Conservation (phyloP, 495 filamentous ascomycete species). For the Penicillium maclennaniae region DNA sequence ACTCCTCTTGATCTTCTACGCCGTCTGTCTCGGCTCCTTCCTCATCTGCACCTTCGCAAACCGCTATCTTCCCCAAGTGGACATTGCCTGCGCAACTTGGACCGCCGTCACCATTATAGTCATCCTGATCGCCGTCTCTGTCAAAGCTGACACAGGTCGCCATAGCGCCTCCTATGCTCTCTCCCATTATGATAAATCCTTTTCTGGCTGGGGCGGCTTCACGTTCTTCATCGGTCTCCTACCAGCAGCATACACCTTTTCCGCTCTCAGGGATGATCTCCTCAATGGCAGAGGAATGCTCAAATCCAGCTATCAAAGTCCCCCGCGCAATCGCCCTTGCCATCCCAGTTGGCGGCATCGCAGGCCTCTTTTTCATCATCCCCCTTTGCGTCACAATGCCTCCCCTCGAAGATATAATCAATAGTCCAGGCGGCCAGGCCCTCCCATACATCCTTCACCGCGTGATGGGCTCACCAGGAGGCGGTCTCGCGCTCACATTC, state of each 20-base stretch:
- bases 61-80: slow-evolving; percentile 52
- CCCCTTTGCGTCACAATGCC: slow-evolving; percentile 47
- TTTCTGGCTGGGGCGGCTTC: slow-evolving; percentile 43
- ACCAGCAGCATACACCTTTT: slow-evolving; percentile 50
- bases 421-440: slow-evolving; percentile 38
- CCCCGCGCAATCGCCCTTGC: slow-evolving; percentile 43
- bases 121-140: slow-evolving; percentile 37
- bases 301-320: slow-evolving; percentile 41
- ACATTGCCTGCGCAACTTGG: slow-evolving; percentile 44
- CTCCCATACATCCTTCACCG: slow-evolving; percentile 46
- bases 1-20: slow-evolving; percentile 58
- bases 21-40: slow-evolving; percentile 51
- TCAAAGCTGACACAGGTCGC: slow-evolving; percentile 40
- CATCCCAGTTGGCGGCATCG: slow-evolving; percentile 38
- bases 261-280: slow-evolving; percentile 51
- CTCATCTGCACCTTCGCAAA: slow-evolving; percentile 55
- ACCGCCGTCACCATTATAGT: slow-evolving; percentile 37
- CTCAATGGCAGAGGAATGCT: slow-evolving; percentile 49
- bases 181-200: slow-evolving; percentile 46
- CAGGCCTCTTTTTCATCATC: slow-evolving; percentile 47
- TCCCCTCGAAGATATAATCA: slow-evolving; percentile 38
- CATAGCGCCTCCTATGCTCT: slow-evolving; percentile 43
- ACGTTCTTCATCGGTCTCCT: slow-evolving; percentile 52
- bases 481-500: slow-evolving; percentile 42
- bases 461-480: slow-evolving; percentile 47